Evolutionary conservation across 768 basidiomycete species (phyloP).

Genomic region (Dentipellis sp.): DNA sequence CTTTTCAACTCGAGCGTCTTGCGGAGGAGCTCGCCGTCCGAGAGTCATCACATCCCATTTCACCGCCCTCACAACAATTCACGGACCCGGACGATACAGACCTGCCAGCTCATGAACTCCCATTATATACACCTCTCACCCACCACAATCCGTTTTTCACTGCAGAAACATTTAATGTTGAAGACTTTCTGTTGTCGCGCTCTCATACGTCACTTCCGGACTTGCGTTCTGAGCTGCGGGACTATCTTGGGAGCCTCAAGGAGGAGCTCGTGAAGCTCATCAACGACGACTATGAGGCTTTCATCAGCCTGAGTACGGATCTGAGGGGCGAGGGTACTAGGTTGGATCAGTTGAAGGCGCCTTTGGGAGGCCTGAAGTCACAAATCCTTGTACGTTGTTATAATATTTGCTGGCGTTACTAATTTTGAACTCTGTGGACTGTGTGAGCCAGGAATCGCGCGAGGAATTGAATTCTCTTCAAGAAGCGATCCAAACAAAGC

Average conservation of each 20-base stretch:
- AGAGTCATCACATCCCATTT: conserved; percentile 27
- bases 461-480: conserved; percentile 57
- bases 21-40: conserved; percentile 62
- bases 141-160: conserved; percentile 71
- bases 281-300: conserved; percentile 97
- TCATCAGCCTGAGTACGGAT: conserved; percentile 92
- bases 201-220: conserved; percentile 81
- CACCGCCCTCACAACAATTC: not conserved
- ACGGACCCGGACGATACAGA: not conserved
- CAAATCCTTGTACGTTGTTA: conserved; percentile 55
- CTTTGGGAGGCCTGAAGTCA: conserved; percentile 50
- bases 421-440: not conserved
- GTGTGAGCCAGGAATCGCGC: conserved; percentile 45
- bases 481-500: conserved; percentile 65
- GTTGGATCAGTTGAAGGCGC: conserved; percentile 56
- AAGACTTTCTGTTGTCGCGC: conserved; percentile 82
- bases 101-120: conserved; percentile 37
- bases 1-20: conserved; percentile 59
- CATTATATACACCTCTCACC: conserved; percentile 62
- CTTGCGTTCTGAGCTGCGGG: conserved; percentile 76
- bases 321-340: conserved; percentile 76
- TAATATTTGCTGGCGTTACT: not conserved
- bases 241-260: conserved; percentile 76
- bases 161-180: conserved; percentile 64
- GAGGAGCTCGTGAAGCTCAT: conserved; percentile 93